Conservation (phyloP, 306 rosid species). For the Sicyos edulis region DNA sequence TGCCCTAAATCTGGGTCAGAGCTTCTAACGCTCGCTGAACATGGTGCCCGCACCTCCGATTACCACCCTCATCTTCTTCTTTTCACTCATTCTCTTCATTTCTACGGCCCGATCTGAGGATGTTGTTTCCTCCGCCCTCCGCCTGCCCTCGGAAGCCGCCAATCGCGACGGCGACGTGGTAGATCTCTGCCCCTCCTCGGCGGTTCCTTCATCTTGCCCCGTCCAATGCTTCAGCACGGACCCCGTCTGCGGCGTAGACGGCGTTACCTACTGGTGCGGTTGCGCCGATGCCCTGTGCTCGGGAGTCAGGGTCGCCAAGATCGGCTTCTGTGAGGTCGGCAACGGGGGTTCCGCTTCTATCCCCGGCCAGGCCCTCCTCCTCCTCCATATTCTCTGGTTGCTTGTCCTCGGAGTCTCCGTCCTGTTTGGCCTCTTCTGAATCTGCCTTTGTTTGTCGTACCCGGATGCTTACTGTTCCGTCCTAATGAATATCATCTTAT, state of each 20-base stretch:
- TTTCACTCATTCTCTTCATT: slow-evolving; percentile 13
- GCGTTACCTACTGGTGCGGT: slow-evolving; percentile 91
- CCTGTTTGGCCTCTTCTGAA: slow-evolving; percentile 64
- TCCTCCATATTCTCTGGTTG: slow-evolving; percentile 82
- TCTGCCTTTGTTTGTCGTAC: not conserved
- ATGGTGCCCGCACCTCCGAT: slow-evolving; percentile 29
- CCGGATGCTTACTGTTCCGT: too few relatives aligned
- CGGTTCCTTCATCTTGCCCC: slow-evolving; percentile 44
- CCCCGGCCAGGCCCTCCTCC: slow-evolving; percentile 78
- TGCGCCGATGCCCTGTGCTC: slow-evolving; percentile 78
- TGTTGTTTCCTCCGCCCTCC: slow-evolving; percentile 22
- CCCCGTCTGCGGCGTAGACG: slow-evolving; percentile 86
- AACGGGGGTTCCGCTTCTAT: slow-evolving; percentile 62
- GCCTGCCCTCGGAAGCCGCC: slow-evolving; percentile 35
- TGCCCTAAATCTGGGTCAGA: slow-evolving; percentile 20
- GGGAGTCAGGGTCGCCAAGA: slow-evolving; percentile 50
- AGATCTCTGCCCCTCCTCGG: slow-evolving; percentile 34
- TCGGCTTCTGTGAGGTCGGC: slow-evolving; percentile 76
- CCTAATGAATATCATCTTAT: too few relatives aligned
- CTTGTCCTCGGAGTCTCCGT: slow-evolving; percentile 69
- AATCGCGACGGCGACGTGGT: not conserved
- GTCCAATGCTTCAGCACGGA: slow-evolving; percentile 69
- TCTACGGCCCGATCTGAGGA: slow-evolving; percentile 30
- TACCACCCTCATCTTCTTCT: slow-evolving; percentile 9
- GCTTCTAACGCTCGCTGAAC: slow-evolving; percentile 32